Percentiles rank a stretch among this genome's conserved stretches.
These are phyloP conservation scores for Rhynchosporium agropyri DNA, from an alignment of 2,329 filamentous ascomycete species.

Conservation along the genomic window DNA sequence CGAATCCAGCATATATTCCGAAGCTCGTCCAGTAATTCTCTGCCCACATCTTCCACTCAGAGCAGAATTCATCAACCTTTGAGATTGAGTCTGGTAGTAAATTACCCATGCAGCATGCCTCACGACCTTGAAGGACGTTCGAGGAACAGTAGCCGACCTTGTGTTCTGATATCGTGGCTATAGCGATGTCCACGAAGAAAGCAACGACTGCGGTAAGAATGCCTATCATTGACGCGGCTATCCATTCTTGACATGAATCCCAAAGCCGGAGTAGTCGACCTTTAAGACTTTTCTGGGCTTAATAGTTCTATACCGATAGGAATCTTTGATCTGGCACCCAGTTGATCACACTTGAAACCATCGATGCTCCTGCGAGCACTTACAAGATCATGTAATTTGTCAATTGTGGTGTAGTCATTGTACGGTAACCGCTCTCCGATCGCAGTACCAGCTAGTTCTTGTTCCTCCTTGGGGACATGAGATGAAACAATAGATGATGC, in stretches of 20 bases:
- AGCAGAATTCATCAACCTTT: conserved; percentile 37
- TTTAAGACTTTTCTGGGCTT: conserved; percentile 48
- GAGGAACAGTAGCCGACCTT: conserved; percentile 57
- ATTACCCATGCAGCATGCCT: conserved; percentile 51
- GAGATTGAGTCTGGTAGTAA: conserved; percentile 20
- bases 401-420: conserved; percentile 63
- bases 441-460: conserved; percentile 48
- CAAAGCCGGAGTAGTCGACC: conserved; percentile 46
- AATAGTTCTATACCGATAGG: conserved; percentile 53
- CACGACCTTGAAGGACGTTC: conserved; percentile 50
- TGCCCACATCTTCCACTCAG: conserved; percentile 35
- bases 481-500: conserved; percentile 34
- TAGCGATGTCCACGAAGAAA: conserved; percentile 57
- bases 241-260: conserved; percentile 57
- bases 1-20: conserved; percentile 53
- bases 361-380: background rate
- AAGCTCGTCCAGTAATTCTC: conserved; percentile 46
- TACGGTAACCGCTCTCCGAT: conserved; percentile 60
- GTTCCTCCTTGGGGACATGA: conserved; percentile 52
- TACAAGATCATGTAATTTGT: conserved; percentile 63
- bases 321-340: conserved; percentile 54
- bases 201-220: conserved; percentile 57
- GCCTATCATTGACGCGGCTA: conserved; percentile 57
- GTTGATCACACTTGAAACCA: conserved; percentile 2
- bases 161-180: conserved; percentile 58